phyloP scores from a whole-genome alignment of 2,329 filamentous ascomycete species.

The Corynespora cassiicola region DNA sequence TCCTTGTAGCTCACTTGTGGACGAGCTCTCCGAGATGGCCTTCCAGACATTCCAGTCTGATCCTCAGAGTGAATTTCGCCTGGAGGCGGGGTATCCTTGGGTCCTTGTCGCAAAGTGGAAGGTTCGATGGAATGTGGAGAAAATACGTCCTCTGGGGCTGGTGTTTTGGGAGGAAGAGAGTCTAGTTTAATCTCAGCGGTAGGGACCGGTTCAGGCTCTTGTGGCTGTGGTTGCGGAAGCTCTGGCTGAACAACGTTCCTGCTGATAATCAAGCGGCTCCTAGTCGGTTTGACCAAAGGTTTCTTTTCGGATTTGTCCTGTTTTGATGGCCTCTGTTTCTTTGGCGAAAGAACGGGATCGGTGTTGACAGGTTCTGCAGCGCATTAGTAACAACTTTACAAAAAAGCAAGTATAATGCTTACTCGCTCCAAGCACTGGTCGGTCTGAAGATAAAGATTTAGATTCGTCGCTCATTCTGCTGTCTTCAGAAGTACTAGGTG shows the following conservation, averaged over 20 bases:
- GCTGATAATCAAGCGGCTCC: conserved; percentile 31
- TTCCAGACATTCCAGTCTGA: conserved; percentile 36
- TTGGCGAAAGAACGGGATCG: conserved; percentile 51
- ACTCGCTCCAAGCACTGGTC: conserved; percentile 52
- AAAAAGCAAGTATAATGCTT: conserved; percentile 30
- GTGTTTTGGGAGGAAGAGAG: conserved; percentile 48
- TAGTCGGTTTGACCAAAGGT: conserved; percentile 18
- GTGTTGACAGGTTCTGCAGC: conserved; percentile 57
- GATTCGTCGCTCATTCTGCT: conserved; percentile 20
- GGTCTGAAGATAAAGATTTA: conserved; percentile 26
- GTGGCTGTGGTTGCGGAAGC: conserved; percentile 21
- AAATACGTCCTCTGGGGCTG: conserved; percentile 46
- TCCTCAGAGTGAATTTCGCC: conserved; percentile 45
- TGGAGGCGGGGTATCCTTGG: conserved; percentile 53
- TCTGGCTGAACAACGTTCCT: conserved; percentile 28
- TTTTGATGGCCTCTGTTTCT: conserved; percentile 42
- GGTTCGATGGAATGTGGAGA: conserved; percentile 54
- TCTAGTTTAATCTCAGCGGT: conserved; percentile 41
- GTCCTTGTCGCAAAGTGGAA: conserved; percentile 43
- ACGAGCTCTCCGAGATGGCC: conserved; percentile 54
- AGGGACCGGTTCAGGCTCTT: conserved; percentile 27
- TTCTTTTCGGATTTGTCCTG: conserved; percentile 36
- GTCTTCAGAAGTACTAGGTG: conserved; percentile 23
- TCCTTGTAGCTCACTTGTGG: conserved; percentile 58
- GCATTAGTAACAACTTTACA: conserved; percentile 11